phyloP scores from a whole-genome alignment of 75 land plant species.

The Selaginella moellendorffii region DNA sequence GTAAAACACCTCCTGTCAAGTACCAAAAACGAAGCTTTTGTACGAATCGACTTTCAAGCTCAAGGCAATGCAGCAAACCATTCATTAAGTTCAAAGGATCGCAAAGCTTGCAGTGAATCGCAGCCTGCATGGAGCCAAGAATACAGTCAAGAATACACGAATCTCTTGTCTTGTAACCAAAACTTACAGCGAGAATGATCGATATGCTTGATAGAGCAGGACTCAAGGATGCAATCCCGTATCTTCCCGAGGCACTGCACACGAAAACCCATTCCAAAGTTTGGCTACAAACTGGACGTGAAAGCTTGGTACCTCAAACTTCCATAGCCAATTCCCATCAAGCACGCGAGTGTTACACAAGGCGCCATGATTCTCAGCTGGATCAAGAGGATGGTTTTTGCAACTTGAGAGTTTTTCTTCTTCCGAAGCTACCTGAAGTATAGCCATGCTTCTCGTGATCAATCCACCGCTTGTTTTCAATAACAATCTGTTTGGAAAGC shows the following conservation, averaged over 20 bases:
- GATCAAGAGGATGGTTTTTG: no score
- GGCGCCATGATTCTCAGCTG: neutral
- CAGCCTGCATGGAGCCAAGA: neutral
- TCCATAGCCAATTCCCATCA: neutral
- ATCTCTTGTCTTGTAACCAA: neutral
- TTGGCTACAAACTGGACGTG: neutral
- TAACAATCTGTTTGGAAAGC: no score
- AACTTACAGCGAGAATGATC: constrained; percentile 18
- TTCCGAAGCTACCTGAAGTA: neutral
- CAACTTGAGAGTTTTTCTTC: neutral
- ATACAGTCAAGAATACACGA: neutral
- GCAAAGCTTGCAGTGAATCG: neutral
- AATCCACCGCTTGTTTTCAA: no score
- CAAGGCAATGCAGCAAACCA: neutral
- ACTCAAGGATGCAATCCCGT: constrained; percentile 25
- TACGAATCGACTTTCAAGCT: constrained; percentile 1
- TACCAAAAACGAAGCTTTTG: neutral
- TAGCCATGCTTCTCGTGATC: neutral
- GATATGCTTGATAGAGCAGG: constrained; percentile 26
- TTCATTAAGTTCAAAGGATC: neutral
- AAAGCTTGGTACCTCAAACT: neutral
- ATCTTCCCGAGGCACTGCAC: constrained; percentile 20
- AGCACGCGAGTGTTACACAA: neutral
- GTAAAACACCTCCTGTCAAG: constrained; percentile 18
- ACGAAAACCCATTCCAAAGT: neutral